Evolutionary conservation across 2,329 filamentous ascomycete genomes (phyloP).

Genomic region (Pseudogymnoascus sp.): DNA sequence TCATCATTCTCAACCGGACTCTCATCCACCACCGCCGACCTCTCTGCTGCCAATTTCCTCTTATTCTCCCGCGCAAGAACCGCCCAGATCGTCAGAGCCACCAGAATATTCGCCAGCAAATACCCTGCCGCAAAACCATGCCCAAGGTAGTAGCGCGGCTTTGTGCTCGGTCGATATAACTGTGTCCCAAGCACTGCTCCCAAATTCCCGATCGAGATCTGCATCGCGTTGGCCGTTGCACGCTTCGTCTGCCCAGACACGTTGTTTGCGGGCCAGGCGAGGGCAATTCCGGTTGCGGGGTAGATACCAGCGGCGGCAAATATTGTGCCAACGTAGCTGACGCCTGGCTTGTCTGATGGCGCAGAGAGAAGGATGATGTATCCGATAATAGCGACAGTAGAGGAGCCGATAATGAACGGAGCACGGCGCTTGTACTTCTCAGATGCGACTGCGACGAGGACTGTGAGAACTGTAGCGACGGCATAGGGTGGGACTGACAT

Average conservation of each 20-base stretch:
- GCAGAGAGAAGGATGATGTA: slow-evolving; percentile 51
- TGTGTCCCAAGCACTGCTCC: slow-evolving; percentile 64
- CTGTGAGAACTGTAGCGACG: slow-evolving; percentile 51
- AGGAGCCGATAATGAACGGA: slow-evolving; percentile 53
- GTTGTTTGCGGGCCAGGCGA: slow-evolving; percentile 66
- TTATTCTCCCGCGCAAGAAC: slow-evolving; percentile 51
- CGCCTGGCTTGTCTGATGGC: slow-evolving; percentile 40
- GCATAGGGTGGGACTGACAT: slow-evolving; percentile 58
- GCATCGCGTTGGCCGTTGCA: slow-evolving; percentile 60
- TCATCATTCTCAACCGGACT: slow-evolving; percentile 48
- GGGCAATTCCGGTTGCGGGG: slow-evolving; percentile 52
- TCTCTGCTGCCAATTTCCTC: slow-evolving; percentile 38
- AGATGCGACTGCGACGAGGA: slow-evolving; percentile 50
- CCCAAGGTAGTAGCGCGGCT: slow-evolving; percentile 56
- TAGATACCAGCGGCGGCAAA: slow-evolving; percentile 61
- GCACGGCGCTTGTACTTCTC: slow-evolving; percentile 51
- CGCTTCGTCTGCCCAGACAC: slow-evolving; percentile 64
- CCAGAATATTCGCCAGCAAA: slow-evolving; percentile 47
- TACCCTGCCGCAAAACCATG: slow-evolving; percentile 61
- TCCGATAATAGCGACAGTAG: slow-evolving; percentile 50
- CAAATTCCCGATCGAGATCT: slow-evolving; percentile 63
- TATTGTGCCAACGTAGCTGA: slow-evolving; percentile 54
- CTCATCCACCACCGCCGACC: slow-evolving; percentile 46
- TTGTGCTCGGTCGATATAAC: slow-evolving; percentile 53
- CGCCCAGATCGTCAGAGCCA: slow-evolving; percentile 45